A percentile compares a stretch with the other conserved stretches of the same genome.
These are phyloP conservation scores for Trichoderma gracile DNA, from an alignment of 2,329 filamentous ascomycete species.

Conservation along the genomic window DNA sequence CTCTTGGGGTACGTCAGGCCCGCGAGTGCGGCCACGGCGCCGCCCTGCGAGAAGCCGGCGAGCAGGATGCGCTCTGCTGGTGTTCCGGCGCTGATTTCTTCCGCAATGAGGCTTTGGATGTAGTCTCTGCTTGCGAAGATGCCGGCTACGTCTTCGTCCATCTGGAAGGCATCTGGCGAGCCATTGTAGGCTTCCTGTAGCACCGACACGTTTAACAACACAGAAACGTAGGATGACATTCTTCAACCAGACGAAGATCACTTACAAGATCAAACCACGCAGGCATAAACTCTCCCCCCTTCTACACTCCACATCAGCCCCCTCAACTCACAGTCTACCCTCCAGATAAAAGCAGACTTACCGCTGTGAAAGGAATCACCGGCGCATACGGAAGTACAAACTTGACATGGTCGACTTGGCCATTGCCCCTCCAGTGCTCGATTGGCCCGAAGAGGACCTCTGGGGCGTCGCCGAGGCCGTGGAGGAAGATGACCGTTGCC, in stretches of 20 bases:
- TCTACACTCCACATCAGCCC: conserved; percentile 47
- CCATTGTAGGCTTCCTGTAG: conserved; percentile 21
- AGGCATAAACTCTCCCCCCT: conserved; percentile 76
- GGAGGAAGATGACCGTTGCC: conserved; percentile 90
- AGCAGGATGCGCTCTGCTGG: conserved; percentile 79
- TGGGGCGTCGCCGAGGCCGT: conserved; percentile 85
- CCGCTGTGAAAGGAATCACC: conserved; percentile 73
- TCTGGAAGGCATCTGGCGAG: conserved; percentile 19
- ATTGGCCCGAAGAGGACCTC: conserved; percentile 78
- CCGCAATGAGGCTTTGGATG: conserved; percentile 76
- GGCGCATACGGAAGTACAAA: conserved; percentile 95
- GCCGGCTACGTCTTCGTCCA: conserved; percentile 67
- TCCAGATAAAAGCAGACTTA: conserved; percentile 29
- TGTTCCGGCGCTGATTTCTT: conserved; percentile 75
- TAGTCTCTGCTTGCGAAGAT: conserved; percentile 72
- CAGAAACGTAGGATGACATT: no score
- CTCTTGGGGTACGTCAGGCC: conserved; percentile 72
- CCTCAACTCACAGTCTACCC: background rate
- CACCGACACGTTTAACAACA: background rate
- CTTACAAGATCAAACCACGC: conserved; percentile 82
- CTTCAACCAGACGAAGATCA: no score
- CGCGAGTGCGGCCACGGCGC: conserved; percentile 81
- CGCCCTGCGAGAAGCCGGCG: conserved; percentile 86
- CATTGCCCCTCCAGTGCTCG: conserved; percentile 79
- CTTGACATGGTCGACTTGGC: conserved; percentile 82